Evolutionary conservation across 106 monocot genomes (phyloP), one percentile per base, ranked within the genome.

Genomic region (Xerophyta viscosa): DNA sequence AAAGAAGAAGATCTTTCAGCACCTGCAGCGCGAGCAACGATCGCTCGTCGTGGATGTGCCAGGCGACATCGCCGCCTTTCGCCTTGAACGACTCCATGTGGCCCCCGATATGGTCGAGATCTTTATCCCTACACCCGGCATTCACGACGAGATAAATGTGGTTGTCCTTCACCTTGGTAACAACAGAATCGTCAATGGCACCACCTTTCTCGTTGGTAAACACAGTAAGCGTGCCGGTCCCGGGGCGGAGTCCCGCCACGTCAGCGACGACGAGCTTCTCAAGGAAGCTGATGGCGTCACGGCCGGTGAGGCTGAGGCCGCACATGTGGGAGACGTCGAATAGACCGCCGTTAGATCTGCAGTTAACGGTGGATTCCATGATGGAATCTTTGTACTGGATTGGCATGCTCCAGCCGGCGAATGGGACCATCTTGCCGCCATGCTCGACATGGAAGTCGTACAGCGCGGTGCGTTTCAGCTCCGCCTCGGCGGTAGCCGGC

Each of bases 251-350:
- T 21, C 66, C 88, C 13, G 74, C 68, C 6, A 94, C 71, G 62
- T 94, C 93, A 29, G 93, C 93, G 37, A 94, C 41, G 42, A 94
- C 88, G 15, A 94, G 84, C 39, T 37, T 64, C 70, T 94, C 88
- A 27, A 94, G 75, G 62, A 94, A 94, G 22, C 74, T 24, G 33
- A 73, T 29, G 54, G 41, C 50, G 55, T 84, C 75, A 45, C 66
- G 67, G 42, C 93, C 93, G 29, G 46, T 72, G 75, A 94, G 75
- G 63, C 80, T 81, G 71, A 94, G 88, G 60, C 93, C 93, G 75
- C 93, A 94, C 93, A 94, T 94, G 75, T 94, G 93, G 57, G 93
- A 80, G 46, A 94, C 93, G 53, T 94, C 93, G 67, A 94, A 94
- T 53, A 94, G 80, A 66, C 78, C 12, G 24, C 84, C 93, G 57